phyloP scores from a whole-genome alignment of 208 protist species.

The Trypanosoma melophagium region DNA sequence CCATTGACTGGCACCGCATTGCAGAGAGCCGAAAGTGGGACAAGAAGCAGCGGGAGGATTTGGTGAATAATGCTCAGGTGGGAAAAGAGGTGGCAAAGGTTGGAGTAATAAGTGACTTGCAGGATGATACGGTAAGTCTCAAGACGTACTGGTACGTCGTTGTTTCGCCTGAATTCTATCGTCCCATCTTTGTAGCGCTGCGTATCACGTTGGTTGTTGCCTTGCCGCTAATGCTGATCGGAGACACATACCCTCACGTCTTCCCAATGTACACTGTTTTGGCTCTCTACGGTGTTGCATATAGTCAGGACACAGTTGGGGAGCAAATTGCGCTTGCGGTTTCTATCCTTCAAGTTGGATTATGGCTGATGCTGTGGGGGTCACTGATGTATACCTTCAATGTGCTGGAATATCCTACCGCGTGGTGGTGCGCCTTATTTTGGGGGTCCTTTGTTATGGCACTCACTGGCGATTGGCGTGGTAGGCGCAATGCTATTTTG shows the following conservation, averaged over 20 bases:
- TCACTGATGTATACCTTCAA: conserved; percentile 47
- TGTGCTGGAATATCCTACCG: conserved; percentile 28
- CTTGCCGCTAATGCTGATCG: conserved; percentile 42
- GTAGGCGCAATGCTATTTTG: conserved; percentile 57
- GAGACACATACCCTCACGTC: conserved; percentile 18
- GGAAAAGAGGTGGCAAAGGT: conserved; percentile 1
- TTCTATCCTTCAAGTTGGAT: conserved; percentile 23
- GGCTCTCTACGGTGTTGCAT: conserved; percentile 38
- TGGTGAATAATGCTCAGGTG: neutral
- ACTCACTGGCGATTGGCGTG: conserved; percentile 52
- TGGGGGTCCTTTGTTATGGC: conserved; percentile 32
- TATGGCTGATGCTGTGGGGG: conserved; percentile 42
- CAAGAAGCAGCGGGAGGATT: neutral
- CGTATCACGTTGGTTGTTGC: conserved; percentile 53
- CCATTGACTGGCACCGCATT: neutral
- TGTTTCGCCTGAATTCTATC: conserved; percentile 15
- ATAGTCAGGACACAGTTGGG: conserved; percentile 46
- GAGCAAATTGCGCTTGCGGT: conserved; percentile 44
- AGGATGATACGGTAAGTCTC: conserved; percentile 20
- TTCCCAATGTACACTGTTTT: conserved; percentile 44
- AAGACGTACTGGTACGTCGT: conserved; percentile 6
- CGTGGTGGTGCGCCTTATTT: conserved; percentile 72
- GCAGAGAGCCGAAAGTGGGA: neutral
- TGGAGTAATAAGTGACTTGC: neutral
- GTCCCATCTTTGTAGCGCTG: conserved; percentile 36